Evolutionary conservation across 2,329 filamentous ascomycete species (phyloP), one percentile per base, ranked within the genome.

Genomic region (Trichoderma gracile): DNA sequence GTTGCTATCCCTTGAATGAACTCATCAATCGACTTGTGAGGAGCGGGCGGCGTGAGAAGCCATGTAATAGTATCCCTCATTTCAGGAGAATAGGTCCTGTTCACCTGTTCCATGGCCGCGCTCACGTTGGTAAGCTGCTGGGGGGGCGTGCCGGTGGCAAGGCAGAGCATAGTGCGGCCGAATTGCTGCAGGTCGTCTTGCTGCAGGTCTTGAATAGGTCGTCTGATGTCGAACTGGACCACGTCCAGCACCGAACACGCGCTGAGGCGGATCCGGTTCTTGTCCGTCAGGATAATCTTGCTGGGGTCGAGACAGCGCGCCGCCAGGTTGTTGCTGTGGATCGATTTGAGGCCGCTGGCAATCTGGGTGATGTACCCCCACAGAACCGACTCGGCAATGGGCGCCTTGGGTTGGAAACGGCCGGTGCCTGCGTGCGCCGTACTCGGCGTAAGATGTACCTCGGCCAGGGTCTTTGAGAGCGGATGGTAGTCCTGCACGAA

Each of bases 321-420:
- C 23, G 95, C 94, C 46, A 98, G 82, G 21, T 91, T 90, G 63
- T 84, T 86, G 14, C 84, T 83, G 73, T 99, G 95, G 45, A 99
- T 94, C 0, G 90, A 85, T 73, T 92, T 94, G 42, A 99, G 80
- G 1, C 92, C 95, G 68, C 90, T 95, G 45, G 92, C 89, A 67
- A 99, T 89, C 75, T 99, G 95, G 6, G 93, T 90, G 66, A 97
- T 87, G 74, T 98, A 99, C 50, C 88, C 87, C 95, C 95, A 99
- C 1, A 99, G 78, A 1, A 92, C 82, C 63, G 88, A 86, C 75
- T 98, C 94, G 2, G 86, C 77, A 23, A 93, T 77, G 3, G 80
- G 75, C 1, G 77, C 70, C 72, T 78, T 84, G 71, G 72, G 77
- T 68, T 76, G 78, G 70, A 74, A 81, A 64, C 79, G 80, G 74